Evolutionary conservation across 306 rosid species (phyloP).

Genomic region (Inga oerstediana): DNA sequence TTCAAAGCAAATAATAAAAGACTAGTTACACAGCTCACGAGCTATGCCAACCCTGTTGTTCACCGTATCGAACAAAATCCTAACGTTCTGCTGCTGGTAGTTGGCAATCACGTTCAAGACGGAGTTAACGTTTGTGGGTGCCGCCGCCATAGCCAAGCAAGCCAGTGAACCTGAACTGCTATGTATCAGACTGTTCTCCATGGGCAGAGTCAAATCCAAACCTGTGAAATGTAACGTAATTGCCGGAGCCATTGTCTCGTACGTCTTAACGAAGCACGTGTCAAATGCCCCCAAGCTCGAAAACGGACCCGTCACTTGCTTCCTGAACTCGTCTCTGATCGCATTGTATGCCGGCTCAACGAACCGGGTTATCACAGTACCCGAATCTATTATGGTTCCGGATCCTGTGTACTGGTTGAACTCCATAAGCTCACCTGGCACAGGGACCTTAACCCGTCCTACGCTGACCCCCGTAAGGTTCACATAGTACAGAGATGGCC

Average conservation of each 20-base stretch:
- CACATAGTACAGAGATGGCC: conserved; percentile 82
- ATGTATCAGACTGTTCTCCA: conserved; percentile 84
- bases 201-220: conserved; percentile 64
- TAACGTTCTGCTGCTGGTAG: conserved; percentile 85
- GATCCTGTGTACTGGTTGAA: conserved; percentile 71
- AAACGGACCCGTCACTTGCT: conserved; percentile 65
- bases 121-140: conserved; percentile 79
- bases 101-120: conserved; percentile 90
- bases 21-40: conserved; percentile 83
- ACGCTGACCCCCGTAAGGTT: conserved; percentile 77
- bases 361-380: conserved; percentile 81
- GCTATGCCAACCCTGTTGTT: conserved; percentile 81
- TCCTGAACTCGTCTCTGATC: conserved; percentile 79
- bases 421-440: conserved; percentile 42
- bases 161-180: conserved; percentile 83
- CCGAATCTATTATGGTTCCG: conserved; percentile 90
- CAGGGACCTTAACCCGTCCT: conserved; percentile 55
- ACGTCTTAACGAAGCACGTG: conserved; percentile 65
- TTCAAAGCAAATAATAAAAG: neutral
- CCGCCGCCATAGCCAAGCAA: conserved; percentile 90
- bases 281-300: conserved; percentile 82
- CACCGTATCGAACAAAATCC: conserved; percentile 81
- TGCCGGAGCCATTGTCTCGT: conserved; percentile 55
- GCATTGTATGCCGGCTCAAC: conserved; percentile 67
- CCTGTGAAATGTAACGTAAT: conserved; percentile 61